Evolutionary conservation across 768 basidiomycete genomes (phyloP).

Genomic region (Myochromella boudieri): DNA sequence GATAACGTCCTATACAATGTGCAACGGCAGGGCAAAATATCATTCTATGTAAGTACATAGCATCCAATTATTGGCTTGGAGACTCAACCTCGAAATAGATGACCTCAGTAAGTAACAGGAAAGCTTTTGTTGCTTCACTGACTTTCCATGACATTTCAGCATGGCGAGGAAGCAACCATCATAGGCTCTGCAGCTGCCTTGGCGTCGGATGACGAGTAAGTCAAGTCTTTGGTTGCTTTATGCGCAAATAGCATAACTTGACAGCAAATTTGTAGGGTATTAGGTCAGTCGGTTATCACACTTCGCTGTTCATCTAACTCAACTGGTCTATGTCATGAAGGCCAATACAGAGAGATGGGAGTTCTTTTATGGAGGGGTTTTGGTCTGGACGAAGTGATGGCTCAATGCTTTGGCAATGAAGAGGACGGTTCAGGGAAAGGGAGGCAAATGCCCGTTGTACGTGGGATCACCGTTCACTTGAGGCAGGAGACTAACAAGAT

Average conservation of each 20-base stretch:
- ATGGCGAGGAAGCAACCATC: constrained; percentile 90
- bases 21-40: constrained; percentile 91
- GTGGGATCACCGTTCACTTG: constrained; percentile 16
- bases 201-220: constrained; percentile 82
- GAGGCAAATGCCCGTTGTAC: constrained; percentile 90
- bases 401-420: constrained; percentile 87
- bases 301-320: not conserved
- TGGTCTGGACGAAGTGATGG: constrained; percentile 77
- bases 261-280: constrained; percentile 49
- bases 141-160: constrained; percentile 35
- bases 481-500: constrained; percentile 13
- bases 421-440: constrained; percentile 83
- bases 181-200: constrained; percentile 89
- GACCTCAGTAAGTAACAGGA: constrained; percentile 52
- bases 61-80: too few relatives aligned
- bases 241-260: not conserved
- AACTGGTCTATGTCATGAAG: constrained; percentile 31
- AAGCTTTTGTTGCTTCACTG: constrained; percentile 2
- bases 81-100: too few relatives aligned
- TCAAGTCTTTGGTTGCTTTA: constrained; percentile 3
- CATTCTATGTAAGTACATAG: constrained; percentile 82
- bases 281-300: constrained; percentile 48
- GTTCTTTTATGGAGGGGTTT: constrained; percentile 90
- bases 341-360: constrained; percentile 92
- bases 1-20: constrained; percentile 91